Conservation (phyloP, 108 stramenopile species). For the Nitzschia sp. region DNA sequence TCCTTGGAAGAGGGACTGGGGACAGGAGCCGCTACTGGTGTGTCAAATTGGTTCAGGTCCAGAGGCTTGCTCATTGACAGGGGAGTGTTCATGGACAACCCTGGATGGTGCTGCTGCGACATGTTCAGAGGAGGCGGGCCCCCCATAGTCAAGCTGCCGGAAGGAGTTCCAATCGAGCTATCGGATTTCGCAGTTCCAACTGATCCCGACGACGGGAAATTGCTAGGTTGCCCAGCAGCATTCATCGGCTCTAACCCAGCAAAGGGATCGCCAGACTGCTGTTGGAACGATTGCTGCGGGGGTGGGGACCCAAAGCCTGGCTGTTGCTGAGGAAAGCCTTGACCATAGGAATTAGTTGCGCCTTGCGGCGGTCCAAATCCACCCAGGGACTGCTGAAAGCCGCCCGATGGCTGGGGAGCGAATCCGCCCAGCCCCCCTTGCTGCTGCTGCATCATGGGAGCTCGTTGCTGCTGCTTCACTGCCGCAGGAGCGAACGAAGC, state of each 20-base stretch:
- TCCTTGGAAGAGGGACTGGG: neutral
- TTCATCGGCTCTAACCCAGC: slow-evolving; percentile 66
- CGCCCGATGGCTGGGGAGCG: slow-evolving; percentile 1
- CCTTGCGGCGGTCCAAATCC: slow-evolving; percentile 32
- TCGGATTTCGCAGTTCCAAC: no score
- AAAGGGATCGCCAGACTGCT: slow-evolving; percentile 77
- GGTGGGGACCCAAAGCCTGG: slow-evolving; percentile 16
- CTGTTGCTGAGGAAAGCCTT: slow-evolving; percentile 19
- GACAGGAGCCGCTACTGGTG: neutral
- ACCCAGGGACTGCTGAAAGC: slow-evolving; percentile 12
- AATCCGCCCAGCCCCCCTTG: neutral
- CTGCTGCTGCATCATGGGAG: slow-evolving; percentile 16
- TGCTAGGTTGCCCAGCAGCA: neutral
- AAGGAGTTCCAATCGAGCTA: neutral
- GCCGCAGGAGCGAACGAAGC: slow-evolving; percentile 49
- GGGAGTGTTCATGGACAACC: slow-evolving; percentile 13
- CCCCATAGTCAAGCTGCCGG: neutral
- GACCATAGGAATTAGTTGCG: slow-evolving; percentile 11
- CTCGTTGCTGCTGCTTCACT: slow-evolving; percentile 45
- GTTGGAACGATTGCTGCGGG: slow-evolving; percentile 8
- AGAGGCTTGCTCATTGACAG: slow-evolving; percentile 20
- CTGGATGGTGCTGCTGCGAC: neutral
- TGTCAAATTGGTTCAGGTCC: slow-evolving; percentile 3
- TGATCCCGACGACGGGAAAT: neutral
- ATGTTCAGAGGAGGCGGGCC: slow-evolving; percentile 12